phyloP scores from a whole-genome alignment of 306 rosid species.

The Cyclanthera cordifolia region DNA sequence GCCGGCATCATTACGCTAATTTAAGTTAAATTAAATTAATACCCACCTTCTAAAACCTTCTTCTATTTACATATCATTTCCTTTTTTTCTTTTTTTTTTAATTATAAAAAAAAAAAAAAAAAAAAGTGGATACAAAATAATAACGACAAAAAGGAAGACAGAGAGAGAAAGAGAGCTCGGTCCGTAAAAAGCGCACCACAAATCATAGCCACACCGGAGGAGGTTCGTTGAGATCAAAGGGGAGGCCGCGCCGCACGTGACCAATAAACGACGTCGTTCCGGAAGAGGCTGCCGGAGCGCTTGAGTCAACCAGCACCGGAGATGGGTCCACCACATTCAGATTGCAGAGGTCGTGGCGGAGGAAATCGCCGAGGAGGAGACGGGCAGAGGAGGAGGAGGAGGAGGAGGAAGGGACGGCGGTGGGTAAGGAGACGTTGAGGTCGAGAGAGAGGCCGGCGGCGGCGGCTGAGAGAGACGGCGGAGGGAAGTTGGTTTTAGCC shows the following conservation, averaged over 20 bases:
- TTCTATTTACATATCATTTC: no score
- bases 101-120: no score
- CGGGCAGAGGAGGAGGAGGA: slow-evolving; percentile 21
- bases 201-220: slow-evolving; percentile 71
- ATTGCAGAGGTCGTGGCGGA: slow-evolving; percentile 27
- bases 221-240: slow-evolving; percentile 82
- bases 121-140: slow-evolving; percentile 10
- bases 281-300: slow-evolving; percentile 23
- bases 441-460: slow-evolving; percentile 11
- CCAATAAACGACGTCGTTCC: slow-evolving; percentile 55
- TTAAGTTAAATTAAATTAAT: no score
- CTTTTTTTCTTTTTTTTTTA: background rate
- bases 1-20: no score
- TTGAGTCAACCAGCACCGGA: background rate
- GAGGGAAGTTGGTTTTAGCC: slow-evolving; percentile 80
- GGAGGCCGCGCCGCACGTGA: slow-evolving; percentile 58
- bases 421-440: slow-evolving; percentile 1
- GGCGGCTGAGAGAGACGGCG: slow-evolving; percentile 27
- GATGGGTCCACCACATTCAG: no score
- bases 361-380: slow-evolving; percentile 43
- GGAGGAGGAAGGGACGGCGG: slow-evolving; percentile 10
- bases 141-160: background rate
- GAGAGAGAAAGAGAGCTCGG: background rate
- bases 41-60: no score
- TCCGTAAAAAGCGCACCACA: background rate